Percentiles rank a stretch among this genome's conserved stretches.
phyloP scores from a whole-genome alignment of 148 eudicot genomes.

The Cornus suecica region DNA sequence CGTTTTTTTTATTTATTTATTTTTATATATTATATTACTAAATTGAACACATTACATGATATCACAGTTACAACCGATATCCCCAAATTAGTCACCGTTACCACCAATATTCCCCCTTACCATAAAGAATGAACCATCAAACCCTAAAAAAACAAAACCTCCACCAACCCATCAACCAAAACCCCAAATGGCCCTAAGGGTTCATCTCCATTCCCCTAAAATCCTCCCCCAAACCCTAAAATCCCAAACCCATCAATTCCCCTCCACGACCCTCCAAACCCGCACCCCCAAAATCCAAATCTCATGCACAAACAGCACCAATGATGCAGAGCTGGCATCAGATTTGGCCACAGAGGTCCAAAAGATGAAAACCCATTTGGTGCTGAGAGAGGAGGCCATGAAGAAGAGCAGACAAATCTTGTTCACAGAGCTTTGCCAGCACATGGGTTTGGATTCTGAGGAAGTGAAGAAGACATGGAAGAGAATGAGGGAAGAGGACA shows the following conservation, averaged over 20 bases:
- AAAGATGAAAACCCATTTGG: slow-evolving; percentile 37
- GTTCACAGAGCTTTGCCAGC: slow-evolving; percentile 54
- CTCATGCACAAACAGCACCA: slow-evolving; percentile 31
- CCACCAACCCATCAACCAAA: slow-evolving; percentile 9
- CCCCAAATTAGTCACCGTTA: too few species aligned
- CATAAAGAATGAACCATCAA: not conserved
- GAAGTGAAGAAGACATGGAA: slow-evolving; percentile 54
- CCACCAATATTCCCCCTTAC: too few species aligned
- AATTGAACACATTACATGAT: too few species aligned
- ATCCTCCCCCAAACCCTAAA: slow-evolving; percentile 4
- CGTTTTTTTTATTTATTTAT: too few species aligned
- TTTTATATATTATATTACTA: too few species aligned
- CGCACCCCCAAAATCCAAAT: slow-evolving; percentile 24
- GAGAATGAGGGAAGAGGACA: slow-evolving; percentile 56
- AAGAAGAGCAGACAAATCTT: slow-evolving; percentile 50
- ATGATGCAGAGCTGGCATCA: slow-evolving; percentile 33
- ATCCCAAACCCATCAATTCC: slow-evolving; percentile 15
- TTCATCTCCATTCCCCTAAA: slow-evolving; percentile 17
- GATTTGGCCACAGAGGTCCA: slow-evolving; percentile 45
- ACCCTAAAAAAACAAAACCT: not conserved
- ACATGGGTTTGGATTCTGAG: slow-evolving; percentile 30
- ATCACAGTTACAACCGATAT: too few species aligned
- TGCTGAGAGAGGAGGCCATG: slow-evolving; percentile 56
- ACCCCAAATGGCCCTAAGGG: slow-evolving; percentile 16
- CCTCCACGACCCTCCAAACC: slow-evolving; percentile 11